phyloP scores from a whole-genome alignment of 306 rosid genomes.

The Parietaria judaica region DNA sequence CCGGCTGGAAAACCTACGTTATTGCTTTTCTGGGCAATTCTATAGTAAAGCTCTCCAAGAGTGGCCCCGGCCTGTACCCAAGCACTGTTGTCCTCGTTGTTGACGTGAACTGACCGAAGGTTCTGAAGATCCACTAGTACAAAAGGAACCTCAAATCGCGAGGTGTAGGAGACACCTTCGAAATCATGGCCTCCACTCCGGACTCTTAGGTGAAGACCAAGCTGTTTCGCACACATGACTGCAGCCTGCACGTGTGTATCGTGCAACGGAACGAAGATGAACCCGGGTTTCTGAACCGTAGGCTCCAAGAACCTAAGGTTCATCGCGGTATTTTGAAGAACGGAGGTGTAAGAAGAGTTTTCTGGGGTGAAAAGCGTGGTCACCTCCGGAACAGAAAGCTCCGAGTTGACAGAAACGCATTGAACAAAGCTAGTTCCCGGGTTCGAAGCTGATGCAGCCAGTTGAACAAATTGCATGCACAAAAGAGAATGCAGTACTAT shows the following conservation, averaged over 20 bases:
- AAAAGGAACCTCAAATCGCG: conserved; percentile 39
- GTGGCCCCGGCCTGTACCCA: conserved; percentile 85
- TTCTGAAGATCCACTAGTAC: conserved; percentile 42
- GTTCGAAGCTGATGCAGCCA: neutral
- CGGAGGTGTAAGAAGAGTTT: conserved; percentile 25
- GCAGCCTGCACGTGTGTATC: conserved; percentile 51
- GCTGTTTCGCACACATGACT: conserved; percentile 48
- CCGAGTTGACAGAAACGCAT: conserved; percentile 27
- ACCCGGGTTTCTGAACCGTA: conserved; percentile 39
- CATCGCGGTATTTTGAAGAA: conserved; percentile 42
- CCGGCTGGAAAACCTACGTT: conserved; percentile 72
- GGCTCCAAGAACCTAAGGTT: conserved; percentile 38
- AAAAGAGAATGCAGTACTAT: no score
- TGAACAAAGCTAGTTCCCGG: conserved; percentile 20
- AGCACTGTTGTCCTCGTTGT: conserved; percentile 31
- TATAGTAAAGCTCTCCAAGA: conserved; percentile 62
- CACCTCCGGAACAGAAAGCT: conserved; percentile 25
- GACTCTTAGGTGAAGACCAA: conserved; percentile 42
- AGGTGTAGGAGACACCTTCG: conserved; percentile 60
- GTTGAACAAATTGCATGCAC: no score
- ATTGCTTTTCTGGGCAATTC: conserved; percentile 45
- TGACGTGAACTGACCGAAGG: conserved; percentile 32
- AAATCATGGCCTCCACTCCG: conserved; percentile 77
- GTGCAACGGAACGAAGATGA: conserved; percentile 41
- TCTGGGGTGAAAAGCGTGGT: conserved; percentile 22